A percentile compares a stretch with the other conserved stretches of the same genome.
phyloP scores from a whole-genome alignment of 2,329 filamentous ascomycete species.

The Fusarium duplospermum region DNA sequence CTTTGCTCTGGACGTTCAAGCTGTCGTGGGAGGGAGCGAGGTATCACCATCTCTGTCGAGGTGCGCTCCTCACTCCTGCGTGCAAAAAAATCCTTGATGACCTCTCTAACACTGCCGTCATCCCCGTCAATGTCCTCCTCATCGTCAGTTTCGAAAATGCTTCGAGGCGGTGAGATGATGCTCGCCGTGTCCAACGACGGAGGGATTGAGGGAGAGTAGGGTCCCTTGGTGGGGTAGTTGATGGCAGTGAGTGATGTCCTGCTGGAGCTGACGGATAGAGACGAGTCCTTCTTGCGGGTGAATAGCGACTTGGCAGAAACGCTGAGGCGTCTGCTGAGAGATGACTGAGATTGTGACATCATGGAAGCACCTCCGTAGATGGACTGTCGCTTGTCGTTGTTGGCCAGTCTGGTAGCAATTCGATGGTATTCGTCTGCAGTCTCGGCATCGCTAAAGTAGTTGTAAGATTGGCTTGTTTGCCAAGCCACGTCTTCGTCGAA shows the following conservation, averaged over 20 bases:
- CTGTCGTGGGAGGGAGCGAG: constrained; percentile 20
- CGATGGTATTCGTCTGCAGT: constrained; percentile 51
- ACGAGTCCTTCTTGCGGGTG: constrained; percentile 41
- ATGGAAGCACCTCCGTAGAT: constrained; percentile 17
- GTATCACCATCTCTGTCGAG: constrained; percentile 18
- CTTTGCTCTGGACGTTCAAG: constrained; percentile 16
- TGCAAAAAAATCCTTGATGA: constrained; percentile 38
- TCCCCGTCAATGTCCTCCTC: constrained; percentile 37
- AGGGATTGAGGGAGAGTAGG: constrained; percentile 26
- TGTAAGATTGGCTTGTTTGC: constrained; percentile 34
- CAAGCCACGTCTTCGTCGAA: constrained; percentile 28
- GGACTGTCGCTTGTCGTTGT: constrained; percentile 38
- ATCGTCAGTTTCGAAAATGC: constrained; percentile 51
- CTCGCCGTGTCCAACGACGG: constrained; percentile 22
- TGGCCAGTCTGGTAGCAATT: constrained; percentile 49
- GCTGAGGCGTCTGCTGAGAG: constrained; percentile 41
- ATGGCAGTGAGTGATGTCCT: constrained; percentile 21
- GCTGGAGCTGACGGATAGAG: constrained; percentile 26
- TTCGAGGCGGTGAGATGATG: constrained; percentile 35
- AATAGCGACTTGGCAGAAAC: constrained; percentile 44
- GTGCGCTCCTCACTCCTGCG: constrained; percentile 40
- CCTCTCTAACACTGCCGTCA: constrained; percentile 33
- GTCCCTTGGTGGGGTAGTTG: constrained; percentile 31
- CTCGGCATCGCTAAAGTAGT: constrained; percentile 47
- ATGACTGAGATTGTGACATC: constrained; percentile 28